Percentiles rank a stretch among this genome's conserved stretches.
phyloP scores from a whole-genome alignment of 306 rosid species.

The Citrullus amarus region DNA sequence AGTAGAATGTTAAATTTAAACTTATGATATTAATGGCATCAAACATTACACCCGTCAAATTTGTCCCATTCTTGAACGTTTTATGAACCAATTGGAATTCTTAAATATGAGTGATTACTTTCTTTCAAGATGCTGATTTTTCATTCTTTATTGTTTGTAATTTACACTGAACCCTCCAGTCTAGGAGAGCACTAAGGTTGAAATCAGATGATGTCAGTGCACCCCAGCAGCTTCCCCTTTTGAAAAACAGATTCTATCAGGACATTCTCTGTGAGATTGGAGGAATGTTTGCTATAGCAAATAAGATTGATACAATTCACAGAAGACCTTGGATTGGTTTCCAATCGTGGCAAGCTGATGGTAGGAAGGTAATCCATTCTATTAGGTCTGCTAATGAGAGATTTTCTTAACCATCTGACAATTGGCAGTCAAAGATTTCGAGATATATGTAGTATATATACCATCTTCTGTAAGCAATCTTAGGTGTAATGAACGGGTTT shows the following conservation, averaged over 20 bases:
- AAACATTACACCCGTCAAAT: neutral
- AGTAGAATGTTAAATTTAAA: neutral
- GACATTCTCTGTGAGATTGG: slow-evolving; percentile 81
- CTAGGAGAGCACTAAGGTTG: slow-evolving; percentile 53
- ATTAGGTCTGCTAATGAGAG: neutral
- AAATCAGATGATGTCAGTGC: slow-evolving; percentile 89
- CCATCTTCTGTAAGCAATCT: neutral
- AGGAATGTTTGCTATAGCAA: slow-evolving; percentile 87
- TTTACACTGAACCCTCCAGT: slow-evolving; percentile 39
- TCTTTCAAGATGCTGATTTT: neutral
- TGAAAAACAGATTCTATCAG: slow-evolving; percentile 53
- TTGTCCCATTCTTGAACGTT: neutral
- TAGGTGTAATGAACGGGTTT: neutral
- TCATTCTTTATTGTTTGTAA: neutral
- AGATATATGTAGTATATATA: neutral
- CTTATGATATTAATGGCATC: neutral
- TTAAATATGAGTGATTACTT: neutral
- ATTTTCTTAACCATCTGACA: neutral
- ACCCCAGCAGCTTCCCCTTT: slow-evolving; percentile 55
- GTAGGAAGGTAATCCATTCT: slow-evolving; percentile 64
- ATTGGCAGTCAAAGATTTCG: neutral
- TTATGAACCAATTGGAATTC: neutral
- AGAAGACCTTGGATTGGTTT: slow-evolving; percentile 95
- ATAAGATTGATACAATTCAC: slow-evolving; percentile 69
- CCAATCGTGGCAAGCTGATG: slow-evolving; percentile 96